Conservation (phyloP, 805 yeast genomes). For the Cyberlindnera maritima region DNA sequence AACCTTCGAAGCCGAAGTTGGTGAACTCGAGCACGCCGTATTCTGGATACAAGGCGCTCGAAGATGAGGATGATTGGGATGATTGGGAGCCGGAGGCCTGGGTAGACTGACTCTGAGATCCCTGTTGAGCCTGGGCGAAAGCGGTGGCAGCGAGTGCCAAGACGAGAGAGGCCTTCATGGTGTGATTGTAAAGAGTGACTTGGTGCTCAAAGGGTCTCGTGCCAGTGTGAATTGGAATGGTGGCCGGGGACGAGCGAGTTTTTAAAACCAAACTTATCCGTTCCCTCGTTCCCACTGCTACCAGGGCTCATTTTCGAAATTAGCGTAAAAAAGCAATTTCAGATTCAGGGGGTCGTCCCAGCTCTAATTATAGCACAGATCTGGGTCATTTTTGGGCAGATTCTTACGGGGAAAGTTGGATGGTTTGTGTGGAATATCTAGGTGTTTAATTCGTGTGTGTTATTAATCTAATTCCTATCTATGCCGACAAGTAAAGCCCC, state of each 20-base stretch:
- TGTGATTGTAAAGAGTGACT: background rate
- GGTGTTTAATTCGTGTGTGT: too few relatives aligned
- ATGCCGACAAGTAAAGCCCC: too few relatives aligned
- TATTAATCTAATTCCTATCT: too few relatives aligned
- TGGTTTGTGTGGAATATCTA: too few relatives aligned
- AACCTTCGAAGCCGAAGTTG: conserved; percentile 56
- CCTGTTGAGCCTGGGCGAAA: conserved; percentile 8
- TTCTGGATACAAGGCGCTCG: conserved; percentile 20
- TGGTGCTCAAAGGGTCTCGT: too few relatives aligned
- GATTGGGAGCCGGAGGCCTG: too few relatives aligned
- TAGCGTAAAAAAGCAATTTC: background rate
- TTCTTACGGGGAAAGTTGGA: background rate
- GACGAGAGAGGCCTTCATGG: conserved; percentile 6
- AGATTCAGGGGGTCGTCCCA: background rate
- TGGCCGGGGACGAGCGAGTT: too few relatives aligned
- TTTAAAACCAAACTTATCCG: too few relatives aligned
- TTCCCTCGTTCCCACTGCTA: too few relatives aligned
- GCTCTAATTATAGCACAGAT: background rate
- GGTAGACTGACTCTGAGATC: too few relatives aligned
- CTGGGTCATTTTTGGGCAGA: too few relatives aligned
- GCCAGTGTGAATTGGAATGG: too few relatives aligned
- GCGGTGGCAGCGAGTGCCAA: conserved; percentile 9
- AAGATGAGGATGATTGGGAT: conserved; percentile 11
- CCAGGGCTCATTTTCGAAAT: background rate
- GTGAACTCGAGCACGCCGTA: conserved; percentile 44